Conservation (phyloP, 306 rosid species). For the Cicer judaicum region DNA sequence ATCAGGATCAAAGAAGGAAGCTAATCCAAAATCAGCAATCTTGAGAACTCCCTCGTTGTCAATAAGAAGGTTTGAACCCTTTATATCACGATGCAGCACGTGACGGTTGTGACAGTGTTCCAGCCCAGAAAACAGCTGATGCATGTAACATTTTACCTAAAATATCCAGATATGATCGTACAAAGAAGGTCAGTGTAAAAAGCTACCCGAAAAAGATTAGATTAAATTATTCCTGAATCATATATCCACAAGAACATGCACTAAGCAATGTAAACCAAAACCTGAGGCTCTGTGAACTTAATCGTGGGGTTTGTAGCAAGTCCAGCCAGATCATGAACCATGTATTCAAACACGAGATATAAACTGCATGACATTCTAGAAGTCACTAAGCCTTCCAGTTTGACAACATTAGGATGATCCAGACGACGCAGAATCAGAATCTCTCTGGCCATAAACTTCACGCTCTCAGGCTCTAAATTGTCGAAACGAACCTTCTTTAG, state of each 20-base stretch:
- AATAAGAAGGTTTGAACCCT: slow-evolving; percentile 58
- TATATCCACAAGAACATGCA: slow-evolving; percentile 34
- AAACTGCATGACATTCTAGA: slow-evolving; percentile 61
- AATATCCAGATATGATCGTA: slow-evolving; percentile 29
- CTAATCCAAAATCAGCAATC: slow-evolving; percentile 61
- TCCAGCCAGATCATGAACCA: slow-evolving; percentile 63
- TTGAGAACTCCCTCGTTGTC: slow-evolving; percentile 53
- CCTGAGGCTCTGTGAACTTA: slow-evolving; percentile 58
- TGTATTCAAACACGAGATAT: slow-evolving; percentile 57
- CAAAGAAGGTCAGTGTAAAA: background rate
- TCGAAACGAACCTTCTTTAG: slow-evolving; percentile 57
- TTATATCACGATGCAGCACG: slow-evolving; percentile 62
- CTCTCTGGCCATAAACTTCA: slow-evolving; percentile 59
- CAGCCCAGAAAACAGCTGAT: slow-evolving; percentile 54
- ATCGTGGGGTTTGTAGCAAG: slow-evolving; percentile 57
- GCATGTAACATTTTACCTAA: slow-evolving; percentile 61
- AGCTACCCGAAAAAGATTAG: slow-evolving; percentile 2
- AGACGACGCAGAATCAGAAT: slow-evolving; percentile 55
- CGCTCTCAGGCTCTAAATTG: slow-evolving; percentile 61
- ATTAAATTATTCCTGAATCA: slow-evolving; percentile 13
- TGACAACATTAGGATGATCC: slow-evolving; percentile 59
- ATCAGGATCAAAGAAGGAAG: slow-evolving; percentile 55
- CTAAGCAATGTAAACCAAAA: slow-evolving; percentile 27
- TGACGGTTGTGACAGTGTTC: slow-evolving; percentile 60
- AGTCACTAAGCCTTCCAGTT: slow-evolving; percentile 56